Evolutionary conservation across 257 asterid species (phyloP).

Genomic region (Nicotiana sylvestris): DNA sequence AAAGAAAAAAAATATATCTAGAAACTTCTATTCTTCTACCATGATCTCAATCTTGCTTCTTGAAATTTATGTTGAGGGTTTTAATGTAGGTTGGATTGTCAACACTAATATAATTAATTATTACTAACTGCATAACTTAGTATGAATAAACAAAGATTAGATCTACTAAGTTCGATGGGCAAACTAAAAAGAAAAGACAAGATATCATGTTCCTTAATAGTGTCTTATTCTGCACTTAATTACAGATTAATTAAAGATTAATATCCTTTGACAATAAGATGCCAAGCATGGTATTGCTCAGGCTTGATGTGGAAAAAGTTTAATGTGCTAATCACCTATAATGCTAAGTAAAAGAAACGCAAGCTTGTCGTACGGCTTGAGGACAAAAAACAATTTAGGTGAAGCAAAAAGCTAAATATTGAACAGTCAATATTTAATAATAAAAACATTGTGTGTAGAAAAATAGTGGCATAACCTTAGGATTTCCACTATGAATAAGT

Average conservation of each 20-base stretch:
- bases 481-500: constrained; percentile 9
- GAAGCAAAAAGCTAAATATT: background rate
- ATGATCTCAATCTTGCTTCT: background rate
- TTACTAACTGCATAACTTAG: background rate
- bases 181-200: background rate
- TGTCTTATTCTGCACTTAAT: background rate
- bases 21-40: background rate
- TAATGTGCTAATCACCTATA: background rate
- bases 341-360: constrained; percentile 7
- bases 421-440: background rate
- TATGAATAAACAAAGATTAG: background rate
- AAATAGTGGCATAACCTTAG: background rate
- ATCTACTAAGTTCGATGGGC: background rate
- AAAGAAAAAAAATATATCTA: background rate
- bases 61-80: background rate
- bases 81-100: background rate
- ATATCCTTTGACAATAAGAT: background rate
- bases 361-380: constrained; percentile 11
- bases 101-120: background rate
- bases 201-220: background rate
- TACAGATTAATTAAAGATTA: background rate
- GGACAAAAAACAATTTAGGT: constrained; percentile 9
- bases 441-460: background rate
- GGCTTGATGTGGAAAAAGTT: background rate
- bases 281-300: background rate